Conservation (phyloP, 202 grass and related monocot species). For the Elaeis oleifera region DNA sequence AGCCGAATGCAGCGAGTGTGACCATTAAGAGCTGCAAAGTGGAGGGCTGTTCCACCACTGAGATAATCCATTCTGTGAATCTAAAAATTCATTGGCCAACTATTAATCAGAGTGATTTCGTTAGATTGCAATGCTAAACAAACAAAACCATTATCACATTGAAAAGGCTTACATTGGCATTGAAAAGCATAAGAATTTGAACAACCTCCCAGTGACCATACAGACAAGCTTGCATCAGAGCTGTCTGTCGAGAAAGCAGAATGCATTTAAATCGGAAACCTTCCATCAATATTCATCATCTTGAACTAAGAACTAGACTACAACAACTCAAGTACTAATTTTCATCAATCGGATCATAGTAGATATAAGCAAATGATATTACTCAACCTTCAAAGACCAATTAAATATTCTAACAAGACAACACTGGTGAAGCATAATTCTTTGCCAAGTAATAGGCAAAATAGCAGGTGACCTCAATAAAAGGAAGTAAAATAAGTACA, state of each 20-base stretch:
- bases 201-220: slow-evolving; percentile 98
- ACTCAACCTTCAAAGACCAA: too few relatives aligned
- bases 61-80: slow-evolving; percentile 92
- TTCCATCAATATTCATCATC: too few relatives aligned
- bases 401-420: too few relatives aligned
- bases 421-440: background rate
- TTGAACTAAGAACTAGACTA: too few relatives aligned
- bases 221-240: slow-evolving; percentile 98
- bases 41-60: slow-evolving; percentile 78
- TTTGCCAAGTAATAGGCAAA: background rate
- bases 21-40: slow-evolving; percentile 91
- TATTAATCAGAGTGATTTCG: slow-evolving; percentile 5
- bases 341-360: too few relatives aligned
- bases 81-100: slow-evolving; percentile 34
- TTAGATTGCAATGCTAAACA: background rate
- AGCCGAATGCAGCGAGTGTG: slow-evolving; percentile 80
- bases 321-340: too few relatives aligned
- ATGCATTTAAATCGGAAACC: background rate
- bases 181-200: slow-evolving; percentile 91
- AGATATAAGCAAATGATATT: too few relatives aligned
- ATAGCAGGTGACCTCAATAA: slow-evolving; percentile 11
- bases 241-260: slow-evolving; percentile 50
- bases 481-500: slow-evolving; percentile 13
- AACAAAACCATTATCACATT: background rate
- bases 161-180: slow-evolving; percentile 75